These are phyloP conservation scores for Neofusicoccum umdonicola DNA, from an alignment of 2,329 filamentous ascomycete genomes.

Conservation along the genomic window DNA sequence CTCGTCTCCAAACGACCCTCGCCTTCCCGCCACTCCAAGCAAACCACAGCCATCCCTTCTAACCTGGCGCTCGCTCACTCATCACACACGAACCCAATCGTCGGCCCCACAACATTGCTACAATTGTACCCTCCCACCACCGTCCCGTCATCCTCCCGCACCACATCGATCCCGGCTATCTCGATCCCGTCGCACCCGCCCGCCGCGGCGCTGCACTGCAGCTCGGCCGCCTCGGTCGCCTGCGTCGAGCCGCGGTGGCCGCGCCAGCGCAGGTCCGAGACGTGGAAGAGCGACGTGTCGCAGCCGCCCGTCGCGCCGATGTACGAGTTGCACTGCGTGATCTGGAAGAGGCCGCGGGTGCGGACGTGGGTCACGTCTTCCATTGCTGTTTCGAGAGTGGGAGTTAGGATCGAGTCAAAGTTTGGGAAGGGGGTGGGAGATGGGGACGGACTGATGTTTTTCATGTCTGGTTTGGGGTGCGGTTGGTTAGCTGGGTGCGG, in stretches of 20 bases:
- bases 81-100: background rate
- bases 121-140: background rate
- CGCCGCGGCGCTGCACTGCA: background rate
- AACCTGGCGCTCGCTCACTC: background rate
- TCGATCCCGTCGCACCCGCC: background rate
- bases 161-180: background rate
- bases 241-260: conserved; percentile 31
- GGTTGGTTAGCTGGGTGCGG: no score
- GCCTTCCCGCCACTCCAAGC: no score
- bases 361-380: background rate
- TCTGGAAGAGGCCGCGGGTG: conserved; percentile 23
- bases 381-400: background rate
- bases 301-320: conserved; percentile 37
- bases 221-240: background rate
- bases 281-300: conserved; percentile 41
- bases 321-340: conserved; percentile 43
- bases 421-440: background rate
- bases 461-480: background rate
- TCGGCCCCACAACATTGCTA: background rate
- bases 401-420: background rate
- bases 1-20: no score
- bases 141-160: background rate
- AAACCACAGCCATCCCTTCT: no score
- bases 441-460: background rate
- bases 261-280: conserved; percentile 32